These are phyloP conservation scores for Talaromyces verruculosus DNA, from an alignment of 2,329 filamentous ascomycete genomes.

Conservation along the genomic window DNA sequence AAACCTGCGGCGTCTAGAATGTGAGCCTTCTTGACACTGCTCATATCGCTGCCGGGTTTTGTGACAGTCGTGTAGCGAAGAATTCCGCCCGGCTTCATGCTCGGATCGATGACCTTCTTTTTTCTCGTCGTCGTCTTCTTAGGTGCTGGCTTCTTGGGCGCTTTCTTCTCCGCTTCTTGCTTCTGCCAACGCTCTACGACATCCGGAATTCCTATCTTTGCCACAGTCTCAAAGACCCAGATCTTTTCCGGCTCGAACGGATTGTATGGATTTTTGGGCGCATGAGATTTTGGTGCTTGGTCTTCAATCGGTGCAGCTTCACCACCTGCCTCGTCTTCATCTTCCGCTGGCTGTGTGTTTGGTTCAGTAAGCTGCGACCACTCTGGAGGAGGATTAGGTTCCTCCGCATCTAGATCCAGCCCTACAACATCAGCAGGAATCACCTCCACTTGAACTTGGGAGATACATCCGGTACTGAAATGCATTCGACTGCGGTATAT, in stretches of 20 bases:
- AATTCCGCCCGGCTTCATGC: conserved; percentile 44
- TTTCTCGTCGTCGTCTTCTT: conserved; percentile 33
- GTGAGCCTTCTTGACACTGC: conserved; percentile 31
- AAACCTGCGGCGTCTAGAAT: conserved; percentile 31
- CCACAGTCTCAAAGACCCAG: conserved; percentile 68
- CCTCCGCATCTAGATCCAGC: conserved; percentile 72
- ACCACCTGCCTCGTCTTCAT: conserved; percentile 31
- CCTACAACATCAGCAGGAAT: conserved; percentile 73
- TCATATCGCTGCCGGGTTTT: conserved; percentile 36
- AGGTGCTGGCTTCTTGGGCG: conserved; percentile 28
- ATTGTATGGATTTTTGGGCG: conserved; percentile 52
- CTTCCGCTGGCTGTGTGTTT: conserved; percentile 34
- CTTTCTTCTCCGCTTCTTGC: conserved; percentile 35
- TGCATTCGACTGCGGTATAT: conserved; percentile 70
- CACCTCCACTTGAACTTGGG: conserved; percentile 77
- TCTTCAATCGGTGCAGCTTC: conserved; percentile 27
- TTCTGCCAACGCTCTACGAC: conserved; percentile 65
- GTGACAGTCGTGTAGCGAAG: conserved; percentile 43
- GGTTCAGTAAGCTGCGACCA: conserved; percentile 25
- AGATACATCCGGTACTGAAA: conserved; percentile 69
- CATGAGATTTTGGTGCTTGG: conserved; percentile 23
- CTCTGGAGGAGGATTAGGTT: conserved; percentile 57
- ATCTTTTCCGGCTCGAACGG: conserved; percentile 64
- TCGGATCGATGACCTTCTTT: conserved; percentile 41
- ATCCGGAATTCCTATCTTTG: conserved; percentile 63